A percentile compares a stretch with the other conserved stretches of the same genome.
These are phyloP conservation scores for Hypoxylon sp. DNA, from an alignment of 2,329 filamentous ascomycete genomes.

Conservation along the genomic window DNA sequence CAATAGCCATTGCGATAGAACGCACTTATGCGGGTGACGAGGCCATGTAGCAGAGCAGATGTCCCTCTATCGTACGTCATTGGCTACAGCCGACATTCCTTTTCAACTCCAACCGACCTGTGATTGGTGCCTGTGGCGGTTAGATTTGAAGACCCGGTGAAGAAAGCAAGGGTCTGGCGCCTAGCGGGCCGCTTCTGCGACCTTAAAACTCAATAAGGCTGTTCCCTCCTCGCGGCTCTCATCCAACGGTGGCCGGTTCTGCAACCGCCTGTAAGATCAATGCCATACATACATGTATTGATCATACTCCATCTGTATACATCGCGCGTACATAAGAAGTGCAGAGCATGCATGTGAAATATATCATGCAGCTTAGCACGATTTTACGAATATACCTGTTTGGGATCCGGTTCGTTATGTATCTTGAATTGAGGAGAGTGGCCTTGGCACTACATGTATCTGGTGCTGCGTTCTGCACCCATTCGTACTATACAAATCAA, in stretches of 20 bases:
- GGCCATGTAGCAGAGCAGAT: slow-evolving; percentile 16
- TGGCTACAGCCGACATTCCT: slow-evolving; percentile 37
- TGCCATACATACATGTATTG: slow-evolving; percentile 22
- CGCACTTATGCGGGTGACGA: slow-evolving; percentile 47
- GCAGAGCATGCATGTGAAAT: slow-evolving; percentile 1
- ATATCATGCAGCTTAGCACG: slow-evolving; percentile 1
- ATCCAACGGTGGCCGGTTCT: slow-evolving; percentile 47
- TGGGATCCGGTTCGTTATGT: slow-evolving; percentile 22
- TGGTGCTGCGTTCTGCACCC: slow-evolving; percentile 41
- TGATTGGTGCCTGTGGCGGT: slow-evolving; percentile 41
- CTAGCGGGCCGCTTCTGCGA: slow-evolving; percentile 44
- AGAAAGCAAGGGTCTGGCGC: slow-evolving; percentile 40
- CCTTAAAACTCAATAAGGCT: slow-evolving; percentile 38
- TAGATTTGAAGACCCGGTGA: slow-evolving; percentile 27
- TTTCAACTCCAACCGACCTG: slow-evolving; percentile 18
- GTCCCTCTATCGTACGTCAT: slow-evolving; percentile 44
- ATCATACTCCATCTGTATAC: slow-evolving; percentile 22
- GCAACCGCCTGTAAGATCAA: slow-evolving; percentile 48
- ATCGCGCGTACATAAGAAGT: slow-evolving; percentile 17
- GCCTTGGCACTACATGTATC: slow-evolving; percentile 39
- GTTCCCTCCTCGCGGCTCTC: slow-evolving; percentile 38
- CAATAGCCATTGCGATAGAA: slow-evolving; percentile 23
- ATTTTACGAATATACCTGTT: slow-evolving; percentile 1
- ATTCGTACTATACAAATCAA: slow-evolving; percentile 47
- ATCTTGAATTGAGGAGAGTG: slow-evolving; percentile 51